Base-by-base conservation (phyloP, 2,329 filamentous ascomycete species). In the Trichoderma endophyticum region DNA sequence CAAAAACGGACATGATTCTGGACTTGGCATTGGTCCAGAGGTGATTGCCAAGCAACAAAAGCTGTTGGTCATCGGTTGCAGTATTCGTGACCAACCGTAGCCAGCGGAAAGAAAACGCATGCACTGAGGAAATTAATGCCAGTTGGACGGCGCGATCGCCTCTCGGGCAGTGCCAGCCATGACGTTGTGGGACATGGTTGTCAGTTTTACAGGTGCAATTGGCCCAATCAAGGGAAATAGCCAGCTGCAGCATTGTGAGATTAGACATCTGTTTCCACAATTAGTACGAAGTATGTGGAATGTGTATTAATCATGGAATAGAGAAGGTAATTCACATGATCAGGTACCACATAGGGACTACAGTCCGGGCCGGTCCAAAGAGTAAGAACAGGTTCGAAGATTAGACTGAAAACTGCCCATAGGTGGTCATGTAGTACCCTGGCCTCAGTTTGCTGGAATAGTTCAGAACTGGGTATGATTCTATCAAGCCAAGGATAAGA, bases 321-420 rank as follows among this genome's bases (percentile, higher is more conserved):
- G 2, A 15, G 9, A n/a, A 12, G 64, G 11, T 3, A 11, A 24
- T 34, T 67, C 8, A 59, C 64, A 59, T 59, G 51, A 21, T 34
- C 51, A 15, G 64, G 64, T 1, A 67, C 64, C 24, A 43, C 54
- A 43, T 67, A 67, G 9, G 64, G 64, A 21, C 64, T 67, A 7
- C 64, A 67, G 24, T 67, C 64, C 4, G 64, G 64, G 51, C 64
- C 64, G 6, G 54, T 67, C 64, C 64, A 67, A 2, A 67, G 64
- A 30, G 51, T 21, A 4, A 67, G 64, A 6, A 67, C 64, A 21
- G 64, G 64, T 7, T 67, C 51, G 24, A 67, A 67, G 0, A 67
- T 67, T 1, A 39, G 30, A 11, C 32, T 67, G 18, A 67, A 67
- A 21, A 67, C 64, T 12, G 51, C 59, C 64, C 64, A 67, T 7